Percentiles rank a stretch among this genome's conserved stretches.
Evolutionary conservation across 2,329 filamentous ascomycete genomes (phyloP).

Genomic region (Monosporascus sp.): DNA sequence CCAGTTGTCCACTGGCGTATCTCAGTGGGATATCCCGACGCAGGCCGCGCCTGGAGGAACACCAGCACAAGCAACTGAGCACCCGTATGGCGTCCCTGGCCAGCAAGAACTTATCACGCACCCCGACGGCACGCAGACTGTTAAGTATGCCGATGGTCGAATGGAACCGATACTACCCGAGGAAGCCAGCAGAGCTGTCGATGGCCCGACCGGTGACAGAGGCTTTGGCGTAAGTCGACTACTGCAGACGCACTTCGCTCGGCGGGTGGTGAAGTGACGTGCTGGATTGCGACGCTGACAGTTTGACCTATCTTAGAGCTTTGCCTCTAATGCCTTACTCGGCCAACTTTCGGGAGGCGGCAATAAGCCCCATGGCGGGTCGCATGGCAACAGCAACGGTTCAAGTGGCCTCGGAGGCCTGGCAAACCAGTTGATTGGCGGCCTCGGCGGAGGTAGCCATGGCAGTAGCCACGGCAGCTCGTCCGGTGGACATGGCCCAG

Average conservation of each 20-base stretch:
- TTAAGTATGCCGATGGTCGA: constrained; percentile 55
- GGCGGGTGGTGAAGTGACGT: constrained; percentile 4
- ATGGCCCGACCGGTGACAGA: constrained; percentile 53
- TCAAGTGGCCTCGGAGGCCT: constrained; percentile 41
- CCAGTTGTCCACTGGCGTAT: constrained; percentile 65
- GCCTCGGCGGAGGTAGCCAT: constrained; percentile 19
- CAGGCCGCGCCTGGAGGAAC: constrained; percentile 59
- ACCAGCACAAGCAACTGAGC: constrained; percentile 50
- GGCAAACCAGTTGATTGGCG: constrained; percentile 39
- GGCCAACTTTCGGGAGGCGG: constrained; percentile 41
- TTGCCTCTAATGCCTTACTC: constrained; percentile 55
- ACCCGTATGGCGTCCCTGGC: constrained; percentile 56
- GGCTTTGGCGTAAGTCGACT: constrained; percentile 57
- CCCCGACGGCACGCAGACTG: constrained; percentile 57
- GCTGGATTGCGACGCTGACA: constrained; percentile 19
- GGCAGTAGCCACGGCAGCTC: constrained; percentile 19
- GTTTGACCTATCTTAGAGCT: constrained; percentile 36
- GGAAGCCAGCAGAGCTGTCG: constrained; percentile 45
- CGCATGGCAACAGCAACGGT: constrained; percentile 26
- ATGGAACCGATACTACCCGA: constrained; percentile 53
- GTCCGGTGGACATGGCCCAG: constrained; percentile 19
- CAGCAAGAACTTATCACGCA: constrained; percentile 55
- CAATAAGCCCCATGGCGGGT: constrained; percentile 31
- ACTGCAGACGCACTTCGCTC: constrained; percentile 7
- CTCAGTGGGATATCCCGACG: constrained; percentile 70